A percentile compares a stretch with the other conserved stretches of the same genome.
phyloP scores from a whole-genome alignment of 2,329 filamentous ascomycete species.

The Cordyceps fumosorosea region DNA sequence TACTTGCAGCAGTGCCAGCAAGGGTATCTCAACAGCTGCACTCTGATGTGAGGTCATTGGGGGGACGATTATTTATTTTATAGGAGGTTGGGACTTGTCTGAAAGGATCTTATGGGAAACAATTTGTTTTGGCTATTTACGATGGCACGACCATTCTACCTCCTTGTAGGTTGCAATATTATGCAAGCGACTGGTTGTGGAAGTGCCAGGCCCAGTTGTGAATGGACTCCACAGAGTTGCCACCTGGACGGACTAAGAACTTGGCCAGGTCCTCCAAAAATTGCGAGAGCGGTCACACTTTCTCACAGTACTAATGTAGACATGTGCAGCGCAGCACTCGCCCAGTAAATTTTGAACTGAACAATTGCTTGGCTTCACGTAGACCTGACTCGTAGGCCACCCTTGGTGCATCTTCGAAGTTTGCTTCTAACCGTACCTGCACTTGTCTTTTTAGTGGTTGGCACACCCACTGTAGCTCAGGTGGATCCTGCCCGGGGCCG shows the following conservation, averaged over 20 bases:
- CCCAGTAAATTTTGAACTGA: background rate
- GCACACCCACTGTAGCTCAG: background rate
- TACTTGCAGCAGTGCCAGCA: constrained; percentile 67
- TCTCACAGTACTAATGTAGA: background rate
- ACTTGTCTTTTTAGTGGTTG: too few relatives aligned
- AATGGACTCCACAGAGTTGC: background rate
- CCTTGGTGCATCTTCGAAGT: too few relatives aligned
- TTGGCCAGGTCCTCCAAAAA: background rate
- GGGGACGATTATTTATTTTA: constrained; percentile 5
- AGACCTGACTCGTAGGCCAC: too few relatives aligned
- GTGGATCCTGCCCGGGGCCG: background rate
- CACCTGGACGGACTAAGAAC: too few relatives aligned
- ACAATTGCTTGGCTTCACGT: background rate
- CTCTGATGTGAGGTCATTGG: constrained; percentile 40
- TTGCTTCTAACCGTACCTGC: too few relatives aligned
- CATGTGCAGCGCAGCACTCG: background rate
- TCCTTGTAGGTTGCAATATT: background rate
- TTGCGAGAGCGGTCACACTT: background rate
- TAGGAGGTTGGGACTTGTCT: background rate
- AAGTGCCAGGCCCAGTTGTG: background rate
- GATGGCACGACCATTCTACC: background rate
- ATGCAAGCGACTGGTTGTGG: background rate
- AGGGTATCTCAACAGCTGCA: constrained; percentile 41
- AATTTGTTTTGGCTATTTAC: background rate
- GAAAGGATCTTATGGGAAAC: background rate